Percentiles rank a stretch among this genome's conserved stretches.
Evolutionary conservation across 2,329 filamentous ascomycete genomes (phyloP).

Genomic region (Trichoderma atroviride): DNA sequence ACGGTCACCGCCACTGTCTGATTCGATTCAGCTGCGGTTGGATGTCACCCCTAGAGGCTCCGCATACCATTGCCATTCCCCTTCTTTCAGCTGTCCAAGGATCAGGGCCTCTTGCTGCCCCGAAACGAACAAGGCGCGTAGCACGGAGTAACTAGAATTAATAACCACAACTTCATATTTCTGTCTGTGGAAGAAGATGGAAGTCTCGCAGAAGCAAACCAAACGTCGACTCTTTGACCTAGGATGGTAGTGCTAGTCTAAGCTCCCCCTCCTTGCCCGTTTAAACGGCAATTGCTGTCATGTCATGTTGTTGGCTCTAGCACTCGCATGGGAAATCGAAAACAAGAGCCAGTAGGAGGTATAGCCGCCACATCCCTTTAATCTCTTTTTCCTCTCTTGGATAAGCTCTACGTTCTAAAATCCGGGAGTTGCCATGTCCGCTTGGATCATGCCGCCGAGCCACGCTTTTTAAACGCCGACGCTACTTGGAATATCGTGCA

Average conservation of each 20-base stretch:
- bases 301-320: not conserved
- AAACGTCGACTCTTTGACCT: not conserved
- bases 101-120: not conserved
- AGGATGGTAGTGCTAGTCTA: no score
- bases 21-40: not conserved
- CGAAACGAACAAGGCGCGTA: not conserved
- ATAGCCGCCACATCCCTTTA: not conserved
- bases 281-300: not conserved
- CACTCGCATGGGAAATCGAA: not conserved
- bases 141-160: not conserved
- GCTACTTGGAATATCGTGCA: not conserved
- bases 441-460: conserved; percentile 1
- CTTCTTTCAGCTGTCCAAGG: not conserved
- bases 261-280: not conserved
- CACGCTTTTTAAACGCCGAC: not conserved
- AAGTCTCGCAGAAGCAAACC: no score
- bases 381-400: not conserved
- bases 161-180: not conserved
- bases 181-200: no score
- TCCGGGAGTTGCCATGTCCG: not conserved
- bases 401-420: not conserved
- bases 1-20: not conserved
- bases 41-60: not conserved
- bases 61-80: not conserved
- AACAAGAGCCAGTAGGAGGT: not conserved